Evolutionary conservation across 306 rosid species (phyloP).

Genomic region (Lagenaria siceraria): DNA sequence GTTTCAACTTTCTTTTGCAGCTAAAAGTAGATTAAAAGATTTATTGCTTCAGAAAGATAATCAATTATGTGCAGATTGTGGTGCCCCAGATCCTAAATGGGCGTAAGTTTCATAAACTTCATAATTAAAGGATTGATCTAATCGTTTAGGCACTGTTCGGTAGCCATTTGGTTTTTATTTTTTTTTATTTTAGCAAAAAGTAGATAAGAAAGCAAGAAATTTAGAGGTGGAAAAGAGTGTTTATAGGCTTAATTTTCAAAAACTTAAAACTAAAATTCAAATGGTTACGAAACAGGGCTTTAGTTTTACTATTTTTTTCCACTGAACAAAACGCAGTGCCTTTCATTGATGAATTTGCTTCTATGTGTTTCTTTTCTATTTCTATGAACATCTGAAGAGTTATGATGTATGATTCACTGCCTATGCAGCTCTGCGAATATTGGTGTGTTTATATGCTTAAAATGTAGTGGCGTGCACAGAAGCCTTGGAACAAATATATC

Average conservation of each 20-base stretch:
- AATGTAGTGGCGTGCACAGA: conserved; percentile 92
- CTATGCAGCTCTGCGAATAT: conserved; percentile 84
- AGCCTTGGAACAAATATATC: conserved; percentile 94
- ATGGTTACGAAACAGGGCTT: too few relatives aligned
- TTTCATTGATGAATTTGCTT: neutral
- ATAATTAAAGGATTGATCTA: neutral
- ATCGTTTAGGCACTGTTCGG: neutral
- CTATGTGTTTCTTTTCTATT: neutral
- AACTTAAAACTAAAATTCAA: too few relatives aligned
- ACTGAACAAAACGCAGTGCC: neutral
- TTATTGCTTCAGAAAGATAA: conserved; percentile 64
- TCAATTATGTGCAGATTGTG: conserved; percentile 84
- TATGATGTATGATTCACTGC: conserved; percentile 1
- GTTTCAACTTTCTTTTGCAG: conserved; percentile 32
- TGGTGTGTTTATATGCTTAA: conserved; percentile 91
- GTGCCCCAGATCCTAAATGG: conserved; percentile 97
- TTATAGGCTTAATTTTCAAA: too few relatives aligned
- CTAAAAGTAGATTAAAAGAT: conserved; percentile 68
- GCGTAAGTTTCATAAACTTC: conserved; percentile 50
- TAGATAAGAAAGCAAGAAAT: too few relatives aligned
- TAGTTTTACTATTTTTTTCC: too few relatives aligned
- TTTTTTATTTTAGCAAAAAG: too few relatives aligned
- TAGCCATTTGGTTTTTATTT: too few relatives aligned
- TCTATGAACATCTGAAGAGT: neutral
- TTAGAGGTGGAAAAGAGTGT: too few relatives aligned